Conservation (phyloP, 441 rosid species). For the Jatropha podagrica region DNA sequence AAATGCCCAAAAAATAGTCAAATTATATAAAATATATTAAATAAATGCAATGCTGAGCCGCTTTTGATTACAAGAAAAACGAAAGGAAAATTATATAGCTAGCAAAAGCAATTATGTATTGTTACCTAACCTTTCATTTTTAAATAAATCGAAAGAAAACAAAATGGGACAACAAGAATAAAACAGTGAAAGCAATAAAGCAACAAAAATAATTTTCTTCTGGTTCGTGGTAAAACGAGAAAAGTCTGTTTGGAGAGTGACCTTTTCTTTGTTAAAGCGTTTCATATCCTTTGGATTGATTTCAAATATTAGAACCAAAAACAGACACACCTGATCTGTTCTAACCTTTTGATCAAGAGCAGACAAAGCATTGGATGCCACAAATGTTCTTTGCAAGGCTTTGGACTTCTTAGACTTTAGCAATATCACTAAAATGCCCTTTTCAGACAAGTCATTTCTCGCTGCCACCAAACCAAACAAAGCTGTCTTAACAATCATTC, state of each 20-base stretch:
- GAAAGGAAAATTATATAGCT: not conserved
- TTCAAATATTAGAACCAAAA: constrained; percentile 7
- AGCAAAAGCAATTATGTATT: not conserved
- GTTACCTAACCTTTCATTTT: constrained; percentile 20
- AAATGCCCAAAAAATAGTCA: too few species aligned
- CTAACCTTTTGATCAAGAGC: not conserved
- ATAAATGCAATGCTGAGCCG: too few species aligned
- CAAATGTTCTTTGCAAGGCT: not conserved
- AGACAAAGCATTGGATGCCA: constrained; percentile 36
- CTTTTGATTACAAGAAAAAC: too few species aligned
- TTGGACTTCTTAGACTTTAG: constrained; percentile 17
- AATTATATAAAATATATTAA: too few species aligned
- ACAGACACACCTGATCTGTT: constrained; percentile 15
- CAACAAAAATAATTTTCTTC: not conserved
- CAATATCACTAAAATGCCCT: constrained; percentile 8
- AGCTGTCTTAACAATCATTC: not conserved
- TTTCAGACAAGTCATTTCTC: constrained; percentile 8
- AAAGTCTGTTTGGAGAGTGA: constrained; percentile 6
- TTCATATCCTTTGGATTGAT: constrained; percentile 2
- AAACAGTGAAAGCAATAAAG: constrained; percentile 24
- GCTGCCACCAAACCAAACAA: not conserved
- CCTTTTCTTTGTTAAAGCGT: constrained; percentile 21
- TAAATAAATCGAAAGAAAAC: not conserved
- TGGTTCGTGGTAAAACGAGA: not conserved
- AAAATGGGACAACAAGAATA: not conserved